phyloP scores from a whole-genome alignment of 371 early-diverging fungal species.

The Apophysomyces ossiformis region DNA sequence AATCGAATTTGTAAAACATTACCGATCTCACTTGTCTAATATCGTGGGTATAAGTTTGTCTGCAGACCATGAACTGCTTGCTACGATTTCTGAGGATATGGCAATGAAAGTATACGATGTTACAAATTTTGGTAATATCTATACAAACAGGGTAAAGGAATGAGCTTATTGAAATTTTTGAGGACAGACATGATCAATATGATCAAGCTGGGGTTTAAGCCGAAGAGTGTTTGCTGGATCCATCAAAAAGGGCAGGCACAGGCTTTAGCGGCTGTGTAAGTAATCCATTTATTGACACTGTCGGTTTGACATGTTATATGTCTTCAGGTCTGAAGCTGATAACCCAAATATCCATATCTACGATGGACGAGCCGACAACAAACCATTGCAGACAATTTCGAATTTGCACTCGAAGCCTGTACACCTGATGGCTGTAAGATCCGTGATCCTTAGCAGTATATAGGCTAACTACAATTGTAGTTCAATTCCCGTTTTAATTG shows the following conservation, averaged over 20 bases:
- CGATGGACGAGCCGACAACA: constrained; percentile 77
- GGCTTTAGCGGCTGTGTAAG: constrained; percentile 79
- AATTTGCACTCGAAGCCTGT: constrained; percentile 81
- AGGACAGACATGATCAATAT: constrained; percentile 95
- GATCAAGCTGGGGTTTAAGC: constrained; percentile 78
- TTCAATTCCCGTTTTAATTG: constrained; percentile 80
- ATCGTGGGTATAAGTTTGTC: constrained; percentile 68
- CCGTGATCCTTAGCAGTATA: background rate
- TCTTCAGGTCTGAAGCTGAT: constrained; percentile 74
- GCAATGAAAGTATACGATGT: constrained; percentile 93
- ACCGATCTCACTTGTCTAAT: constrained; percentile 78
- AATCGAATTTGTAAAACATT: constrained; percentile 98
- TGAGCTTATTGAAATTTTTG: background rate
- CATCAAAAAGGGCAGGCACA: constrained; percentile 83
- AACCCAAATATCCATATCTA: constrained; percentile 75
- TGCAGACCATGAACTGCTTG: constrained; percentile 82
- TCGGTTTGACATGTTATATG: background rate
- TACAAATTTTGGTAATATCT: constrained; percentile 82
- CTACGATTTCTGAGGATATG: constrained; percentile 85
- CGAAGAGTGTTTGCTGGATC: constrained; percentile 86
- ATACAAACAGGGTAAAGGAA: no score
- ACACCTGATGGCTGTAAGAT: constrained; percentile 66
- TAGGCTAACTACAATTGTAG: constrained; percentile 16
- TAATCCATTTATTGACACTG: background rate
- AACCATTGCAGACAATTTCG: constrained; percentile 65